These are phyloP conservation scores for Physcomitrium patens DNA, from an alignment of 225 moss, liverwort and hornwort species.

Conservation along the genomic window DNA sequence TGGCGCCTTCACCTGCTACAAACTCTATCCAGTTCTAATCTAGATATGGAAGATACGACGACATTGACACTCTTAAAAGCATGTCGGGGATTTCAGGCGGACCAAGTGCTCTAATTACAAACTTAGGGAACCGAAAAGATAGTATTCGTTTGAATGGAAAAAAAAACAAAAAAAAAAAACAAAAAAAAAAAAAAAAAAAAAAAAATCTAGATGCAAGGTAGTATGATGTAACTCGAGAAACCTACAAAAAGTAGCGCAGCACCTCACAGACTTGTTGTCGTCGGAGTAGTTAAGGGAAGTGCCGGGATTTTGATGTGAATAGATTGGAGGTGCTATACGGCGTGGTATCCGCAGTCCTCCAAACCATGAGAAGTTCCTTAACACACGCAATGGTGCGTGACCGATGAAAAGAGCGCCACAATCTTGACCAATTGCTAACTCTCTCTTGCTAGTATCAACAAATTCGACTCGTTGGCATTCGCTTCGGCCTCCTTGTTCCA, in stretches of 20 bases:
- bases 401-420: slow-evolving; percentile 45
- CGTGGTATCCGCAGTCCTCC: slow-evolving; percentile 44
- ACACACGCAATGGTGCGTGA: slow-evolving; percentile 46
- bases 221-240: slow-evolving; percentile 26
- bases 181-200: neutral
- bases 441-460: slow-evolving; percentile 37
- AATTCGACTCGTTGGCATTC: slow-evolving; percentile 48
- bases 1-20: no score
- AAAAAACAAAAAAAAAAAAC: no score
- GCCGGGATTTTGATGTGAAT: slow-evolving; percentile 30
- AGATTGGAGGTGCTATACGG: slow-evolving; percentile 39
- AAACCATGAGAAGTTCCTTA: slow-evolving; percentile 47
- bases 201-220: slow-evolving; percentile 25
- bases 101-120: no score
- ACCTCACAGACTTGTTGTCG: slow-evolving; percentile 58
- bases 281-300: slow-evolving; percentile 44
- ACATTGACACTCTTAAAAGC: no score
- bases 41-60: no score
- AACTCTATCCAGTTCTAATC: no score
- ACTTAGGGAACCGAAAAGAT: no score
- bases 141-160: no score
- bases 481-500: slow-evolving; percentile 36
- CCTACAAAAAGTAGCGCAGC: slow-evolving; percentile 66
- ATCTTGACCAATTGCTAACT: slow-evolving; percentile 25
- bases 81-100: no score